Evolutionary conservation across 495 filamentous ascomycete genomes (phyloP).

Genomic region (Podospora australis): DNA sequence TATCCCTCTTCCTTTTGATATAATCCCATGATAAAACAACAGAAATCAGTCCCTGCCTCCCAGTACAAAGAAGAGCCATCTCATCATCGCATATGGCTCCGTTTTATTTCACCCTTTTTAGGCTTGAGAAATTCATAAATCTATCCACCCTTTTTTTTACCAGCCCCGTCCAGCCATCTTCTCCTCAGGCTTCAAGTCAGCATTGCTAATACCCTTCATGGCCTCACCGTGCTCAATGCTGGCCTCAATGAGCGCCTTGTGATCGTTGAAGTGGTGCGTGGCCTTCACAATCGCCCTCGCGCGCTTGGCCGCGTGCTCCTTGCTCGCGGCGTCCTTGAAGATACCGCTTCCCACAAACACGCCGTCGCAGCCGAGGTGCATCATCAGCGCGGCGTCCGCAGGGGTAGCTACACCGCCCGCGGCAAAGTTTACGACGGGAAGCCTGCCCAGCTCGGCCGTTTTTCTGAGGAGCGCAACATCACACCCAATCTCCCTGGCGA

Average conservation of each 20-base stretch:
- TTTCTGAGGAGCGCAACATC: conserved; percentile 74
- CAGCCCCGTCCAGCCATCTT: conserved; percentile 85
- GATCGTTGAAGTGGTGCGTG: conserved; percentile 78
- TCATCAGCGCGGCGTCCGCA: conserved; percentile 96
- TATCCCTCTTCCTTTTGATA: too few species aligned
- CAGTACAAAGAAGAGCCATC: too few species aligned
- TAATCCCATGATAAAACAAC: too few species aligned
- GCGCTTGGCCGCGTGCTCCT: conserved; percentile 76
- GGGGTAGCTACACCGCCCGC: conserved; percentile 96
- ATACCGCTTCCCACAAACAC: conserved; percentile 96
- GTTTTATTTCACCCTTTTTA: too few species aligned
- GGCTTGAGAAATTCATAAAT: too few species aligned
- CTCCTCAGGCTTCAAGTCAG: conserved; percentile 62
- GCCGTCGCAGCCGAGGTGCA: conserved; percentile 96
- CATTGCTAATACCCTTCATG: conserved; percentile 89
- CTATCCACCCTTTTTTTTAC: conserved; percentile 40
- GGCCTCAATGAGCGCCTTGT: conserved; percentile 81
- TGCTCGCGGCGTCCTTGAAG: conserved; percentile 64
- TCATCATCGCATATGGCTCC: too few species aligned
- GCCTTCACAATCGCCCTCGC: conserved; percentile 94
- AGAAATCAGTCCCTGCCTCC: too few species aligned
- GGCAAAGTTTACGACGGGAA: conserved; percentile 97
- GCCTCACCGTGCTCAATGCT: conserved; percentile 84
- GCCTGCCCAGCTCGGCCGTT: conserved; percentile 75
- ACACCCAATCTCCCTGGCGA: conserved; percentile 74